Evolutionary conservation across 2,329 filamentous ascomycete species (phyloP).

Genomic region (Microcera coccophila): DNA sequence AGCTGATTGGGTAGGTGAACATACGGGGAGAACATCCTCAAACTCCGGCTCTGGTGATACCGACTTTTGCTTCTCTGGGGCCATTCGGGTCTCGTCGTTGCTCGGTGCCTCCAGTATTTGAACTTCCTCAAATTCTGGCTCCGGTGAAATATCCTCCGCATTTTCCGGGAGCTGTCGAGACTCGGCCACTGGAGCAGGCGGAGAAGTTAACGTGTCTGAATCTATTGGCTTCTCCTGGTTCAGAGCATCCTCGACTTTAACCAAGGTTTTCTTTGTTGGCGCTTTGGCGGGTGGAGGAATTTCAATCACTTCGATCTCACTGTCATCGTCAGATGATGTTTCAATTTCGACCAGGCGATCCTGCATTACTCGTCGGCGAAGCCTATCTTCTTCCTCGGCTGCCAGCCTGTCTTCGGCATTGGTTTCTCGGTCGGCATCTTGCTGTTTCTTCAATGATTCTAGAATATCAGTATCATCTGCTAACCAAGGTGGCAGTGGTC

Average conservation of each 20-base stretch:
- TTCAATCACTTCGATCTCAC: slow-evolving; percentile 57
- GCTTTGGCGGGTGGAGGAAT: slow-evolving; percentile 35
- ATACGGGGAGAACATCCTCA: slow-evolving; percentile 33
- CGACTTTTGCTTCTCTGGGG: slow-evolving; percentile 26
- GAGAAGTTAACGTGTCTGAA: background rate
- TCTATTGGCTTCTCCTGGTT: slow-evolving; percentile 1
- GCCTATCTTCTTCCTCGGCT: slow-evolving; percentile 52
- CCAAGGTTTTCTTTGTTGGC: background rate
- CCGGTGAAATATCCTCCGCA: slow-evolving; percentile 9
- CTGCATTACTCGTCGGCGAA: slow-evolving; percentile 40
- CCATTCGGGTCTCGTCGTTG: slow-evolving; percentile 5
- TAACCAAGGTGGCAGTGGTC: slow-evolving; percentile 76
- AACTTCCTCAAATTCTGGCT: slow-evolving; percentile 38
- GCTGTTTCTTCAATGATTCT: slow-evolving; percentile 57
- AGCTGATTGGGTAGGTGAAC: slow-evolving; percentile 8
- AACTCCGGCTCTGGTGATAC: slow-evolving; percentile 36
- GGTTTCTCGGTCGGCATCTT: slow-evolving; percentile 53
- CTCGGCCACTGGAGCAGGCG: background rate
- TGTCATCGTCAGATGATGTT: slow-evolving; percentile 56
- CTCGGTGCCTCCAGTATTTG: slow-evolving; percentile 11
- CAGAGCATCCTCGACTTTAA: slow-evolving; percentile 10
- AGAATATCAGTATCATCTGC: slow-evolving; percentile 62
- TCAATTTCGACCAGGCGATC: slow-evolving; percentile 58
- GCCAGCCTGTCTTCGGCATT: slow-evolving; percentile 60
- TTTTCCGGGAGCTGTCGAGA: background rate